Evolutionary conservation across 2,329 filamentous ascomycete species (phyloP), one percentile per base, ranked within the genome.

Genomic region (Botrytis fragariae): DNA sequence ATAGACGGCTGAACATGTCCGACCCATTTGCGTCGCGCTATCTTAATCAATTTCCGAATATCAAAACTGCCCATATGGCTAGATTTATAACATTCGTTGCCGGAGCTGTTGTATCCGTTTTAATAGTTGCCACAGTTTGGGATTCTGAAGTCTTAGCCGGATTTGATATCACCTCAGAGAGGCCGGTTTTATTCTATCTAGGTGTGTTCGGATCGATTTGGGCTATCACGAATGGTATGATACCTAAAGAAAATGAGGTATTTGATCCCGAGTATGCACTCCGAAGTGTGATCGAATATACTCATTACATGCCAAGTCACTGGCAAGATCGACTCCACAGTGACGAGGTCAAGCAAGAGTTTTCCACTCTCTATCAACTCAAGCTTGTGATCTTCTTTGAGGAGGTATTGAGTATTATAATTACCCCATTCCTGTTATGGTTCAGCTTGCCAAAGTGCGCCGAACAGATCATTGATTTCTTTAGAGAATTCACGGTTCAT

Each of bases 401-500:
- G 81, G 96, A 99, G 79, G 90, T 98, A 7, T 83, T 98, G 74
- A 95, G 95, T 79, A 97, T 99, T 81, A 88, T 98, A 72, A 91
- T 97, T 73, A 97, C 95, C 0, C 96, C 96, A 0, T 91, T 97
- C 78, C 88, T 99, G 60, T 87, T 99, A 20, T 92, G 95, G 84
- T 92, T 93, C 80, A 95, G 93, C 75, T 86, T 98, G 48, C 94
- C 95, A 0, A 92, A 91, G 77, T 97, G 93, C 82, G 95, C 93
- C 81, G 95, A 98, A 77, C 93, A 95, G 74, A 92, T 99, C 76
- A 91, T 98, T 74, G 96, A 99, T 83, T 99, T 99, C 83, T 98
- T 99, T 85, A 91, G 96, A 57, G 96, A 99, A 81, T 98, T 98
- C 78, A 98, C 96, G 0, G 91, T 99, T 35, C 95, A 99, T 78